Percentiles rank a stretch among this genome's conserved stretches.
phyloP scores from a whole-genome alignment of 2,329 filamentous ascomycete species.

The Ceratocystis colombiana region DNA sequence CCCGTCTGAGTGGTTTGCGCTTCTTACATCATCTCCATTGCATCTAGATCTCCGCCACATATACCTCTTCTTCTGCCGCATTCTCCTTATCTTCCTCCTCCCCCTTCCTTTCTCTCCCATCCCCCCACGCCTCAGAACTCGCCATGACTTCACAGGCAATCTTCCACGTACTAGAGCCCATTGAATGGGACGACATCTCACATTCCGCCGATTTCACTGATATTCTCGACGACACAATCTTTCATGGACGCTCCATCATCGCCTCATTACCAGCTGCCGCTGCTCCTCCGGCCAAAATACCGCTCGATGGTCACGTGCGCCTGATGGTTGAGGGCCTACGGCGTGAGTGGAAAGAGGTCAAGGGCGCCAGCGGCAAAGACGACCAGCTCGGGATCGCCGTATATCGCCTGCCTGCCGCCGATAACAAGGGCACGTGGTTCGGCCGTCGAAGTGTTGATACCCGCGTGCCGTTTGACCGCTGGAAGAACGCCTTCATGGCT shows the following conservation, averaged over 20 bases:
- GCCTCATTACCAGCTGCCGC: conserved; percentile 60
- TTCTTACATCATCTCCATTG: neutral
- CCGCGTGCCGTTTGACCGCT: conserved; percentile 64
- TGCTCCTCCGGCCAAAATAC: conserved; percentile 36
- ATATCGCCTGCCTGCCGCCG: conserved; percentile 68
- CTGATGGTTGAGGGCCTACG: conserved; percentile 46
- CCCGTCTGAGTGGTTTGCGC: neutral
- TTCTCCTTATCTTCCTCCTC: neutral
- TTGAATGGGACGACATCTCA: conserved; percentile 42
- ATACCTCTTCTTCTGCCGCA: neutral
- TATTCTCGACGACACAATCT: conserved; percentile 52
- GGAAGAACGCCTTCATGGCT: conserved; percentile 62
- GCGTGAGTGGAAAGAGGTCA: conserved; percentile 80
- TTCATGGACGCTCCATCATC: conserved; percentile 57
- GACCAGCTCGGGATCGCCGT: conserved; percentile 68
- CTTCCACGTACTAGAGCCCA: conserved; percentile 45
- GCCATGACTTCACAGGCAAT: conserved; percentile 18
- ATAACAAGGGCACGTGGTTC: conserved; percentile 84
- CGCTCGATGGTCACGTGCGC: conserved; percentile 32
- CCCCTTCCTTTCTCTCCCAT: neutral
- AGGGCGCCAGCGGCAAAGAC: conserved; percentile 52
- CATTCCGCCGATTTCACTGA: conserved; percentile 38
- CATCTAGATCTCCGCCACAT: neutral
- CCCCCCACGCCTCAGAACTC: neutral
- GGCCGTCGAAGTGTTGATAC: conserved; percentile 73